Base-by-base conservation (phyloP, 805 yeast species). In the Maudiozyma barnettii region DNA sequence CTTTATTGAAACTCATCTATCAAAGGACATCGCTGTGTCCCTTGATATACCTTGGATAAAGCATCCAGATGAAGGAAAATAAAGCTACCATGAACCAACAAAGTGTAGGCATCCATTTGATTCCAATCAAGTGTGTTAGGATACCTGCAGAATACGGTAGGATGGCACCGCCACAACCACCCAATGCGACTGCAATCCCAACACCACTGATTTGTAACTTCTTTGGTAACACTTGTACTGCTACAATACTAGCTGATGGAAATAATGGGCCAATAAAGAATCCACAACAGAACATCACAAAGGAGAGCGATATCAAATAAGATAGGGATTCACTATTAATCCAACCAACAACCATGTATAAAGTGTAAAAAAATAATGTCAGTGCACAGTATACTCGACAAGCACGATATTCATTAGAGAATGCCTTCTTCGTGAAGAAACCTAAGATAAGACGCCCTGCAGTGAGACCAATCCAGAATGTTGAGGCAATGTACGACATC, bases 151-250 rank as follows among this genome's bases (percentile, higher is more conserved):
- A 45, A 51, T 79, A 82, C 1, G 95, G 93, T 6, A 85, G 51
- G 0, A 77, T 72, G 0, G 95, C 91, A n/a, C 84, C 84, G 1
- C 95, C 95, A 14, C 82, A 78, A 3, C 93, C 90, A 6, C 95
- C 95, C 50, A 85, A 60, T 0, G 93, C 89, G 47, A 89, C 80
- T 19, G 83, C 77, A 46, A 84, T 70, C 0, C 95, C 90, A 8
- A 87, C 73, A 1, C 88, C 90, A 16, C 78, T 65, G 9, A 84
- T 76, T 45, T 83, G 84, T 45, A 75, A 65, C 38, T 70, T 72
- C 23, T 67, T 63, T 0, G 95, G 95, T 39, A 87, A 61, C 2
- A 79, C 67, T 46, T 79, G 77, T 41, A 84, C 63, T 1, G 87
- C 73, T 9, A 82, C 75, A 13, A 83, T 76, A 44, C 84, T 78